Base-by-base conservation (phyloP, 2,329 filamentous ascomycete genomes). In the Grosmannia clavigera region DNA sequence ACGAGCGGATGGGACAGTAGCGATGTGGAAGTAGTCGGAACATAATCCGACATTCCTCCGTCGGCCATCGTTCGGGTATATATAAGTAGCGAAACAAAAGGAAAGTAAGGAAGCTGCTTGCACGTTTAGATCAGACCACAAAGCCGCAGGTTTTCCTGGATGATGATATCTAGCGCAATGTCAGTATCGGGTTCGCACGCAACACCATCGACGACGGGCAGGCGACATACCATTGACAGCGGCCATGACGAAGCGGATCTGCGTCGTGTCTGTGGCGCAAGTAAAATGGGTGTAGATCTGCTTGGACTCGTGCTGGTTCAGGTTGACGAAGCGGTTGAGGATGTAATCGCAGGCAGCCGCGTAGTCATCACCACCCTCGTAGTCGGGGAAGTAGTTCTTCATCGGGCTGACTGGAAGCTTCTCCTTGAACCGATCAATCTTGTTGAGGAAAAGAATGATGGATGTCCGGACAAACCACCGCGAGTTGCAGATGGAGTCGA, bases 281-380 rank as follows among this genome's bases (percentile, higher is more conserved):
- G 94, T 99, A 77, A 99, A 99, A 76, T 97, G 94, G 62, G 94
- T 99, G 81, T 99, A 99, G 74, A 99, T 97, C 75, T 99, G 94
- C 81, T 99, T 99, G 60, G 91, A 96, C 79, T 97, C 94, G 73
- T 96, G 92, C 76, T 97, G 94, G 79, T 99, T 99, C 72, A 99
- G 80, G 72, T 89, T 94, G 69, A 97, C 94, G 75, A 99, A 99
- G 72, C 94, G 85, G 82, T 97, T 97, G 64, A 99, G 83, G 70
- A 99, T 97, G 78, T 99, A 99, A 75, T 99, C 92, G 78, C 94
- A 99, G 46, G 94, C 94, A 58, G 90, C 88, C 50, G 88, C 86
- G 71, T 99, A 99, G 75, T 99, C 92, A 67, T 95, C 88, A 67
- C 94, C 94, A 66, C 92, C 90, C 78, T 97, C 92, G 74, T 90